Conservation (phyloP, 768 basidiomycete genomes). For the Stropharia rugosoannulata region DNA sequence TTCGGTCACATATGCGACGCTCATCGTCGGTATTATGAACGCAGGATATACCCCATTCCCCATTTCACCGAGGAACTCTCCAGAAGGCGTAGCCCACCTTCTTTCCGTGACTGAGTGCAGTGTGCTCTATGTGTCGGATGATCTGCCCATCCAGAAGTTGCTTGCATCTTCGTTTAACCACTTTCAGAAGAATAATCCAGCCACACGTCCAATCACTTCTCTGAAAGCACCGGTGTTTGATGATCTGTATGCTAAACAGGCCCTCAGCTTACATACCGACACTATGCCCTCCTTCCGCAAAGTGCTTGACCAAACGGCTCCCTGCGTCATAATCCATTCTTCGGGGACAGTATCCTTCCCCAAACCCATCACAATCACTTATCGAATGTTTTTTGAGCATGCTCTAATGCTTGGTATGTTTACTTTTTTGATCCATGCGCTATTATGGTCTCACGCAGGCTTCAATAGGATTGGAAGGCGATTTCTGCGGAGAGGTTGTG, state of each 20-base stretch:
- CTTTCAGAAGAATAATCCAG: not conserved
- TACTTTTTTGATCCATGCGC: not conserved
- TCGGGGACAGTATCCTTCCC: slow-evolving; percentile 6
- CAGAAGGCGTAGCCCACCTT: slow-evolving; percentile 4
- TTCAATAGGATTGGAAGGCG: not conserved
- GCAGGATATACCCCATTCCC: not conserved
- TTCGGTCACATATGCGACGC: slow-evolving; percentile 1
- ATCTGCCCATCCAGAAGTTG: not conserved
- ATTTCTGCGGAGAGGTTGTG: not conserved
- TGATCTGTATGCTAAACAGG: not conserved
- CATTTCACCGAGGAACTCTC: slow-evolving; percentile 2
- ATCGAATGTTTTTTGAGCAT: slow-evolving; percentile 4
- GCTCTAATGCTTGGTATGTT: not conserved
- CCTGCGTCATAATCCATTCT: slow-evolving; percentile 8
- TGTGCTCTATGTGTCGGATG: not conserved
- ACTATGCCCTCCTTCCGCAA: not conserved
- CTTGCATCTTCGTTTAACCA: not conserved
- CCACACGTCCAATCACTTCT: not conserved
- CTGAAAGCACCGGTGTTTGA: not conserved
- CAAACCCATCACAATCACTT: slow-evolving; percentile 1
- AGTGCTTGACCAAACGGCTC: not conserved
- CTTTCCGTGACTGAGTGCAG: not conserved
- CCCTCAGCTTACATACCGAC: no score
- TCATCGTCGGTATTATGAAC: slow-evolving; percentile 4
- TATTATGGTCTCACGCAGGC: not conserved